Base-by-base conservation (phyloP, 805 yeast genomes). In the Pichia deserticola region DNA sequence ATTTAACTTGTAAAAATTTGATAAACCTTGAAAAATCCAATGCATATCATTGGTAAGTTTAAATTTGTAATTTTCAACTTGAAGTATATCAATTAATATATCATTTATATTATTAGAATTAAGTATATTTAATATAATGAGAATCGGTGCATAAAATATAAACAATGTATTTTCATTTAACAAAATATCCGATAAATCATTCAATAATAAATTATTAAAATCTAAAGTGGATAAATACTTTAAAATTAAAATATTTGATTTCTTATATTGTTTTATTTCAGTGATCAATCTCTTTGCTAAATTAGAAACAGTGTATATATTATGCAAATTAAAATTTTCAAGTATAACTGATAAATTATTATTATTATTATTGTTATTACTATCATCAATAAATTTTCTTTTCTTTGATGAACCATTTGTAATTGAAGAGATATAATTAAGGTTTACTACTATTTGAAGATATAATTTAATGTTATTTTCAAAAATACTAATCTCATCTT, bases 11-110 rank as follows among this genome's bases (percentile, higher is more conserved):
- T 8, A n/a, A 11, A 48, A 28, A 11, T 32, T 42, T 9, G 47
- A 27, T 9, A 49, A 27, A 7, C 45, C 36, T 44, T 49, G 20
- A 20, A 49, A 49, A 12, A 49, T 40, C 51, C 51, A 49, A 13
- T n/a, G 10, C 45, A 49, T 34, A 36, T 40, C 48, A 10, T 15
- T n/a, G 6, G 45, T 36, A 2, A 49, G 13, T 5, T 5, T 13
- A 1, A 49, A 11, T 5, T 9, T 15, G 5, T 15, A 4, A 25
- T 36, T 38, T n/a, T 40, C 10, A 4, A 28, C 6, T 9, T 36
- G 28, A 7, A 49, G 10, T 11, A 48, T 25, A 12, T 30, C 7
- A 4, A 10, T 7, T 7, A 33, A 7, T 5, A 5, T n/a, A 35
- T 35, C 39, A 33, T 43, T 28, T 12, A 43, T 35, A 13, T 27